Evolutionary conservation across 2,329 filamentous ascomycete species (phyloP).

Genomic region (Pseudogymnoascus sp.): DNA sequence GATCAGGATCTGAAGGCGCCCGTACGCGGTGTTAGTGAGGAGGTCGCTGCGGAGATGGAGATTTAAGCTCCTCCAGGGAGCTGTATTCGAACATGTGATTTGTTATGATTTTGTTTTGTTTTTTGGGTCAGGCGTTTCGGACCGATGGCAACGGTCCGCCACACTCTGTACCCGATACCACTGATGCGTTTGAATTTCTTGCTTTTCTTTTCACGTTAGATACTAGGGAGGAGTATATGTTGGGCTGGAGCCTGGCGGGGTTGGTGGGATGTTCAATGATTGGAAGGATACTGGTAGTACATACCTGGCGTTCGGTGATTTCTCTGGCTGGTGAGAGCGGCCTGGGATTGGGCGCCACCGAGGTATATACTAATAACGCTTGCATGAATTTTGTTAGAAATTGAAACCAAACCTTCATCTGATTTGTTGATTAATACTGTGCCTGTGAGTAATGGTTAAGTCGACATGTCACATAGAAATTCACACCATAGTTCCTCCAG

Average conservation of each 20-base stretch:
- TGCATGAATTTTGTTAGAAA: neutral
- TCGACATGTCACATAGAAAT: constrained; percentile 5
- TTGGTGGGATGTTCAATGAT: neutral
- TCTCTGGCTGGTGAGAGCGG: constrained; percentile 7
- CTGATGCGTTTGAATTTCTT: neutral
- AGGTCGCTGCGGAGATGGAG: constrained; percentile 55
- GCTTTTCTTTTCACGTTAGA: constrained; percentile 1
- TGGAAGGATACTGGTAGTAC: neutral
- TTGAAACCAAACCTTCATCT: neutral
- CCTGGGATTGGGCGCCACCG: neutral
- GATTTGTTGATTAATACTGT: neutral
- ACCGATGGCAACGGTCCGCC: constrained; percentile 8
- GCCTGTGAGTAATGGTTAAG: neutral
- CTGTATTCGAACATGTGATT: constrained; percentile 7
- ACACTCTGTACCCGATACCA: constrained; percentile 6
- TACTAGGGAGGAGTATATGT: neutral
- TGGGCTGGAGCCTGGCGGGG: constrained; percentile 2
- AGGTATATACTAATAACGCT: constrained; percentile 5
- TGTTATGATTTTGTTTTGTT: neutral
- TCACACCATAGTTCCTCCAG: constrained; percentile 7
- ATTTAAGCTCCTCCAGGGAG: constrained; percentile 27
- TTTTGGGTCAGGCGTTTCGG: constrained; percentile 9
- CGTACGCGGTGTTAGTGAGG: constrained; percentile 51
- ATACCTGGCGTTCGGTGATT: constrained; percentile 6
- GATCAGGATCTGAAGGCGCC: constrained; percentile 20